phyloP scores from a whole-genome alignment of 106 monocot genomes.

The Dendrobium chrysotoxum region DNA sequence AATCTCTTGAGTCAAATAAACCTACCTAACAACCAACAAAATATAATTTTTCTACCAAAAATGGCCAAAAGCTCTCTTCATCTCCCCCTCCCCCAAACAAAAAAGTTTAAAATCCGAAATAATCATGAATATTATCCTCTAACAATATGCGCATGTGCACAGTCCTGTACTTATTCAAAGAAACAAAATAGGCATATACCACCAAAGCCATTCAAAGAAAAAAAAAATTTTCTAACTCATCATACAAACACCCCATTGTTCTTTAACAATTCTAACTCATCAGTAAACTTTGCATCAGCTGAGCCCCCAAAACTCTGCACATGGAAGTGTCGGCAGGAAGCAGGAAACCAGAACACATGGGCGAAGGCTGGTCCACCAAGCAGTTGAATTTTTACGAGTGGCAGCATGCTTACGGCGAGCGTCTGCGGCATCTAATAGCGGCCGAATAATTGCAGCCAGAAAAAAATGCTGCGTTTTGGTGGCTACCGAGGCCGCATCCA shows the following conservation, averaged over 20 bases:
- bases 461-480: too few relatives aligned
- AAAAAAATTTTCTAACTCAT: neutral
- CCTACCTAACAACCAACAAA: too few relatives aligned
- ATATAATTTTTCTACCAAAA: too few relatives aligned
- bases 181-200: too few relatives aligned
- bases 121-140: too few relatives aligned
- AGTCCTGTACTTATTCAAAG: too few relatives aligned
- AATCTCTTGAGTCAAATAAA: too few relatives aligned
- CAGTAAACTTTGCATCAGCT: neutral
- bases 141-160: too few relatives aligned
- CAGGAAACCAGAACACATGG: neutral
- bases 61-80: too few relatives aligned
- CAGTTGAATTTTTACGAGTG: neutral
- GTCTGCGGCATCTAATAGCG: neutral
- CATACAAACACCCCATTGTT: neutral
- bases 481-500: too few relatives aligned
- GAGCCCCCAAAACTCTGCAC: neutral
- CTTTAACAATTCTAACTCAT: neutral
- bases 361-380: neutral
- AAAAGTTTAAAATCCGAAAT: too few relatives aligned
- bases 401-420: neutral
- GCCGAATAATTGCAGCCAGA: neutral
- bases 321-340: constrained; percentile 5
- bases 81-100: too few relatives aligned
- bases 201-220: neutral